Percentiles rank a stretch among this genome's conserved stretches.
phyloP scores from a whole-genome alignment of 441 rosid genomes.

The Euphorbia schlechtendalii region DNA sequence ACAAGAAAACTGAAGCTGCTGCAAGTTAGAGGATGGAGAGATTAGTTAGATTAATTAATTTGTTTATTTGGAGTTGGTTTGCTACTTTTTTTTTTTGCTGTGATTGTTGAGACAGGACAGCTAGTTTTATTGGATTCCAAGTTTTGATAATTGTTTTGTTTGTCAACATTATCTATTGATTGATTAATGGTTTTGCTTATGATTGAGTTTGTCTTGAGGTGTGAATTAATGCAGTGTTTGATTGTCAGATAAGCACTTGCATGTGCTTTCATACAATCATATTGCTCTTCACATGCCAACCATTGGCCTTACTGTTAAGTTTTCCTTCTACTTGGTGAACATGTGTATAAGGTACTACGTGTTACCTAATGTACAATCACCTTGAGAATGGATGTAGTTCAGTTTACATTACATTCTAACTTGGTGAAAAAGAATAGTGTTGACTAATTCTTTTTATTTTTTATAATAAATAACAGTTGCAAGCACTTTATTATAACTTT shows the following conservation, averaged over 20 bases:
- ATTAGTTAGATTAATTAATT: background rate
- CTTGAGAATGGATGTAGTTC: too few species aligned
- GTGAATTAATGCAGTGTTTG: background rate
- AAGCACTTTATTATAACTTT: too few species aligned
- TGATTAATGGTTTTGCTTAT: background rate
- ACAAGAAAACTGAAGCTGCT: constrained; percentile 31
- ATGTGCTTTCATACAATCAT: background rate
- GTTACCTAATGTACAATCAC: too few species aligned
- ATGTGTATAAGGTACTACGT: too few species aligned
- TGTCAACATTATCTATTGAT: too few species aligned
- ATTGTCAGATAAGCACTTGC: background rate
- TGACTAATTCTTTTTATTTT: too few species aligned
- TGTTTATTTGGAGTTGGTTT: background rate
- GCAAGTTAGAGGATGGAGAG: background rate
- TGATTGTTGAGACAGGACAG: background rate
- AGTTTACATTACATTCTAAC: too few species aligned
- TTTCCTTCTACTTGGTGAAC: too few species aligned
- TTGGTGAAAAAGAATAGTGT: too few species aligned
- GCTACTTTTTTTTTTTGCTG: background rate
- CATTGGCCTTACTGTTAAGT: background rate
- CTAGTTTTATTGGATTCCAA: too few species aligned
- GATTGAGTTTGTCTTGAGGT: background rate
- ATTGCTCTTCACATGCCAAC: background rate
- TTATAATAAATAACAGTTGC: too few species aligned
- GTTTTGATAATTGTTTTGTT: constrained; percentile 7